Base-by-base conservation (phyloP, 2,329 filamentous ascomycete species). In the Fusarium sp. region DNA sequence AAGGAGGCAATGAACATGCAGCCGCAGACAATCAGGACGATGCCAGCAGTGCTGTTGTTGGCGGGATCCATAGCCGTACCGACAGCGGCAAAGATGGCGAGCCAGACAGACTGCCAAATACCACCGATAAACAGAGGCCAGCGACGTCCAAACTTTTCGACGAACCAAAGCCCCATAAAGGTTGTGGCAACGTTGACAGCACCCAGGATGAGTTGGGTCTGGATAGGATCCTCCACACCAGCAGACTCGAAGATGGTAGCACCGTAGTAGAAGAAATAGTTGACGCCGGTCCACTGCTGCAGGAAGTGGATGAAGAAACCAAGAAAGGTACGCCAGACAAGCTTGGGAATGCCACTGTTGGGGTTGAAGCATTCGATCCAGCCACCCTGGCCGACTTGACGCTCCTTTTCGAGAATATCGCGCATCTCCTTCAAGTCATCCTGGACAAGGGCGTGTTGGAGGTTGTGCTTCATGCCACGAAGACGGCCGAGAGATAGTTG, bases 1-100 rank as follows among this genome's bases (percentile, higher is more conserved):
- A 91, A 93, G 2, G 84, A 88, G 44, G 86, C 83, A 52, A 92
- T 92, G 75, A 91, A 92, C 78, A 92, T 84, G 74, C 86, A 90
- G 3, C 88, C 86, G 49, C 88, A 85, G 9, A 89, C 85, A 64
- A 92, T 90, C 83, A 92, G 88, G 57, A 88, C 82, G 6, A 86
- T 84, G 10, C 88, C 88, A 11, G 85, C 80, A 1, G 76, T 72
- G 9, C 74, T 72, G 64, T 77, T 82, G 32, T 72, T 70, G 6
- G 74, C 73, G 0, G 80, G 82, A 41, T 79, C 67, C 37, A 75
- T 66, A 9, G 73, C 74, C 29, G 81, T 79, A 8, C 86, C 83
- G 29, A 89, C 79, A 0, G 80, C 78, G 27, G 84, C 87, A 70
- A 89, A 90, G 56, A 92, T 77, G 32, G 88, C 76, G 47, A 90